Evolutionary conservation across 345 rosid species (phyloP), one percentile per base, ranked within the genome.

Genomic region (Durio zibethinus): DNA sequence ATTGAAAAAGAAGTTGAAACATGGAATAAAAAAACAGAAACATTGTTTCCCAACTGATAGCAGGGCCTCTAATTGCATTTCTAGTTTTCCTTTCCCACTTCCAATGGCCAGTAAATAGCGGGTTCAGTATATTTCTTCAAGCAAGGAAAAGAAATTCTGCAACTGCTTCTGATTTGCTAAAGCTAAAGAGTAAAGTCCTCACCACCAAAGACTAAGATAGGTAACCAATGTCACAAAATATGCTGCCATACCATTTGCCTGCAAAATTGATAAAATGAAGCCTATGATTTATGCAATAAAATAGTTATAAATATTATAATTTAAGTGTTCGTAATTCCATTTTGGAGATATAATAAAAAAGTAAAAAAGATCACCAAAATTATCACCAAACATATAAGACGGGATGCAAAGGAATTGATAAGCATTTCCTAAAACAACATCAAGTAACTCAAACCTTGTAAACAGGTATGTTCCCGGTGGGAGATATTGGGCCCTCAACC

Each of bases 121-220:
- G 50, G 75, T 14, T 61, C 38, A 20, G 2, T 25, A 75, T 10
- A 62, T 18, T 62, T 48, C n/a, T 62, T 75, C 31, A 45, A 61
- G 56, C 21, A 62, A 62, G 47, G 54, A n/a, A 75, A 29, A 62
- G 10, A 62, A 75, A 62, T 20, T 62, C 12, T 8, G 15, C 16
- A 60, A 29, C 16, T 18, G 35, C 71, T 62, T 45, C 71, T 47
- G 2, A 75, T 74, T 14, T 38, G 35, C 10, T 12, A 75, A 75
- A 64, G 65, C 18, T 14, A 36, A 79, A 50, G 74, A 57, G 78
- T 53, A 72, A 69, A 50, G 60, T 72, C 76, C 94, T 91, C 85
- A 96, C 99, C 99, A 89, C 99, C 99, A 96, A 75, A 96, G 91
- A 82, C 94, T 85, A 50, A 92, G 77, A 85, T 96, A 96, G 71